Base-by-base conservation (phyloP, 345 rosid species). In the Eucalyptus leucophloia region DNA sequence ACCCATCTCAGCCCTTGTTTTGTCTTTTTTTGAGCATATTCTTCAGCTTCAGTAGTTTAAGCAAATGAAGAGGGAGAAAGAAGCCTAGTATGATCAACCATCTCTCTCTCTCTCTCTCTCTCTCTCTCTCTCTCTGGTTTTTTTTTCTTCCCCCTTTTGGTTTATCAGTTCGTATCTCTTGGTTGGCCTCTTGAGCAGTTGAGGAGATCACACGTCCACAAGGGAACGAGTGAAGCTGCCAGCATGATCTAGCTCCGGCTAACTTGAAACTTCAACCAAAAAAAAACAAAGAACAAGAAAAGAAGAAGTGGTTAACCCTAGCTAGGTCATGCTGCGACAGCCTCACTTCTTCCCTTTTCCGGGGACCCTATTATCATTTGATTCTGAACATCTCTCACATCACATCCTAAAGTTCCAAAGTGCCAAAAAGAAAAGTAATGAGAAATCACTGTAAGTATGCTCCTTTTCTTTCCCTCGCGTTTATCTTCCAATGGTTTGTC, bases 221-320 rank as follows among this genome's bases (percentile, higher is more conserved):
- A 50, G 86, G 86, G 89, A 88, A 88, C 42, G 86, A 88, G 89
- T 88, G 89, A 88, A 88, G 89, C 89, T 88, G 89, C 89, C 89
- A 88, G 89, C 89, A 88, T 88, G 89, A 88, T 88, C 89, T 88
- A 88, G 86, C 89, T 47, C 37, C 44, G 89, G 89, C 83, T 88
- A 69, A 53, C 62, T 11, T 18, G 30, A 32, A 86, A 51, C 45
- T 50, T 47, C 26, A 86, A 40, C 30, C 2, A 0, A 49, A 7
- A 86, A 49, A 47, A 5, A 5, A 37, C 9, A 28, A 3, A 86
- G 30, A 49, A 12, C 13, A 26, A 34, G n/a, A 50, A 50, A 11
- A 9, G 11, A 45, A 47, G 58, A 23, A 32, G 21, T 7, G 32
- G 86, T 77, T 88, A 88, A 88, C 56, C 89, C 54, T 88, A 72